Conservation (phyloP, 768 basidiomycete genomes). For the Wakefieldia striispora region DNA sequence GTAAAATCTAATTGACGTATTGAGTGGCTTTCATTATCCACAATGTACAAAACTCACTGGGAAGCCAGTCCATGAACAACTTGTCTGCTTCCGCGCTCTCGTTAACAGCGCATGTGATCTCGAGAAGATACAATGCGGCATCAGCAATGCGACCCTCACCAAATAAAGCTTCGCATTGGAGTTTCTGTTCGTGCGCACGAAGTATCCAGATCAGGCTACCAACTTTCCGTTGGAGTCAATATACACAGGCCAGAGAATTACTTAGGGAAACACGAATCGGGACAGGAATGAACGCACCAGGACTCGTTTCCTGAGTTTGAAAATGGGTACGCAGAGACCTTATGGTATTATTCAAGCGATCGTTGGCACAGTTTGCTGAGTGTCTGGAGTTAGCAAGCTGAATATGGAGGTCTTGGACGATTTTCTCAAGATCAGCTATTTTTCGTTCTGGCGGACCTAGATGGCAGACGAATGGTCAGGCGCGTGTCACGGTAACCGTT, state of each 20-base stretch:
- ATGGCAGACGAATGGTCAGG: not conserved
- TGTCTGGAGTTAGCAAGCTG: not conserved
- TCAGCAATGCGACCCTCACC: not conserved
- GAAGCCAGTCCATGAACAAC: slow-evolving; percentile 1
- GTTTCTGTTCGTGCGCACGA: not conserved
- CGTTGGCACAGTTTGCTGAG: too few relatives aligned
- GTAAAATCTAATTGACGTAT: slow-evolving; percentile 1
- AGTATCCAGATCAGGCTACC: not conserved
- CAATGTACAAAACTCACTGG: not conserved
- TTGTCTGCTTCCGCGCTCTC: not conserved
- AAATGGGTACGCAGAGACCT: too few relatives aligned
- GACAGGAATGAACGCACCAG: too few relatives aligned
- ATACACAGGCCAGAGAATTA: too few relatives aligned
- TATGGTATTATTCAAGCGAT: too few relatives aligned
- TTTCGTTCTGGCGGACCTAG: not conserved
- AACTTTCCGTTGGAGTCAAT: not conserved
- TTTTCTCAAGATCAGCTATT: not conserved
- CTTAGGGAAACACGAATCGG: too few relatives aligned
- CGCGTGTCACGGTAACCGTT: too few relatives aligned
- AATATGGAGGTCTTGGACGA: not conserved
- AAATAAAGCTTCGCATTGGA: slow-evolving; percentile 7
- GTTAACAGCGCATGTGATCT: not conserved
- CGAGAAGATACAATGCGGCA: not conserved
- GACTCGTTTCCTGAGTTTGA: too few relatives aligned
- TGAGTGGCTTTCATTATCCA: fast-evolving